Base-by-base conservation (phyloP, 495 filamentous ascomycete species). In the Glutinoglossum americanum region DNA sequence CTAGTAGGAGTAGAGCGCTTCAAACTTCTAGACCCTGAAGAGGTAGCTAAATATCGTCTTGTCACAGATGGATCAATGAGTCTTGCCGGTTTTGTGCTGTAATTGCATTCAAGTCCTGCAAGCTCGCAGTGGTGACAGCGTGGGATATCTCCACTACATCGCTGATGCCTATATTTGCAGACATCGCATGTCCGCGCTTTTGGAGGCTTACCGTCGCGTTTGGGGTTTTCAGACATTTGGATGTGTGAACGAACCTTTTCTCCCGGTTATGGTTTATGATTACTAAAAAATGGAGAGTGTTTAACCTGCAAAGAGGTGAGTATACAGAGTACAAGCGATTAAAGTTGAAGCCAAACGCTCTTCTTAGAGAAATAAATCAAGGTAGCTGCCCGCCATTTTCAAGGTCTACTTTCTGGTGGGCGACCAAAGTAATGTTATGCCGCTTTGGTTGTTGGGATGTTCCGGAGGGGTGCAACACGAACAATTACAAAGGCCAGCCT, bases 131-230 rank as follows among this genome's bases (percentile, higher is more conserved):
- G 39, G 13, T 56, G 54, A 27, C 54, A 56, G 27, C 28, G 54
- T 2, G 54, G 54, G 23, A 25, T 13, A 26, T 56, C 54, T 9
- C 54, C 54, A 23, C 33, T 39, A 33, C 54, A 56, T 23, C 54
- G 54, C 32, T 56, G 54, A 17, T 56, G 54, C 39, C 54, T 56
- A n/a, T 56, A 56, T 39, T 56, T 56, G 39, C 54, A 56, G 32
- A 56, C 54, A 56, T 56, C 54, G 17, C 54, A 56, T 2, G 54
- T 56, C 3, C 54, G 32, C 17, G 54, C 41, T 39, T 53, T 53
- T 13, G 49, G 25, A 17, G 23, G 11, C 49, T 53, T 53, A 27
- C 49, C 49, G n/a, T 13, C 26, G 13, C 5, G 4, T 30, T 53
- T 53, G 7, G 49, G 13, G 13, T 11, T 17, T 53, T 28, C 49